Evolutionary conservation across 495 filamentous ascomycete species (phyloP).

Genomic region (Penicillium egyptiacum): DNA sequence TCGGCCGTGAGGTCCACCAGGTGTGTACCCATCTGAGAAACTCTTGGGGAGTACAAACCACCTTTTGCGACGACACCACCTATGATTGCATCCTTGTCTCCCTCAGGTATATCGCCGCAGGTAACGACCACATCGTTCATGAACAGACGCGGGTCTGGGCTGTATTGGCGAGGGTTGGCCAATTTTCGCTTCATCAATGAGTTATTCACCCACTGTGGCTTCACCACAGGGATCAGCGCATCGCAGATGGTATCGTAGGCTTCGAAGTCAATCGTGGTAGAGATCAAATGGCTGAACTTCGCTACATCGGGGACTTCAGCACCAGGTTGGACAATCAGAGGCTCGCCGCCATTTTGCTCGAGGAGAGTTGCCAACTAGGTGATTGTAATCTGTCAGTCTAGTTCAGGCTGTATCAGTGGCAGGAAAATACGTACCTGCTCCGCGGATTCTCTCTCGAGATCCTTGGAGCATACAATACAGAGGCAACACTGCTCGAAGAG

Average conservation of each 20-base stretch:
- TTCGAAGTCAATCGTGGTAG: slow-evolving; percentile 82
- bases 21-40: slow-evolving; percentile 79
- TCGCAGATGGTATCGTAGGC: slow-evolving; percentile 70
- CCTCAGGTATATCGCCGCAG: slow-evolving; percentile 78
- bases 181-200: slow-evolving; percentile 66
- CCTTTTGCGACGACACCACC: slow-evolving; percentile 89
- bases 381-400: not conserved
- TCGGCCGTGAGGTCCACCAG: slow-evolving; percentile 81
- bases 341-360: slow-evolving; percentile 55
- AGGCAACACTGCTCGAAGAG: slow-evolving; percentile 47
- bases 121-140: slow-evolving; percentile 78
- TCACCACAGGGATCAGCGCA: slow-evolving; percentile 80
- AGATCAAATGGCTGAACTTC: slow-evolving; percentile 78
- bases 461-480: slow-evolving; percentile 47
- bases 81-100: slow-evolving; percentile 87
- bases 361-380: slow-evolving; percentile 39
- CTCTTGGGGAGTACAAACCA: slow-evolving; percentile 67
- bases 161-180: slow-evolving; percentile 79
- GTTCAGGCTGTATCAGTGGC: slow-evolving; percentile 11
- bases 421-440: slow-evolving; percentile 37
- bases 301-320: slow-evolving; percentile 52
- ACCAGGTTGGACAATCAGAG: slow-evolving; percentile 44
- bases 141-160: slow-evolving; percentile 86
- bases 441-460: slow-evolving; percentile 45
- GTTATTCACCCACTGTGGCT: slow-evolving; percentile 71